Evolutionary conservation across 805 yeast species (phyloP), one percentile per base, ranked within the genome.

Genomic region (Isabelozyma pseudorhagii): DNA sequence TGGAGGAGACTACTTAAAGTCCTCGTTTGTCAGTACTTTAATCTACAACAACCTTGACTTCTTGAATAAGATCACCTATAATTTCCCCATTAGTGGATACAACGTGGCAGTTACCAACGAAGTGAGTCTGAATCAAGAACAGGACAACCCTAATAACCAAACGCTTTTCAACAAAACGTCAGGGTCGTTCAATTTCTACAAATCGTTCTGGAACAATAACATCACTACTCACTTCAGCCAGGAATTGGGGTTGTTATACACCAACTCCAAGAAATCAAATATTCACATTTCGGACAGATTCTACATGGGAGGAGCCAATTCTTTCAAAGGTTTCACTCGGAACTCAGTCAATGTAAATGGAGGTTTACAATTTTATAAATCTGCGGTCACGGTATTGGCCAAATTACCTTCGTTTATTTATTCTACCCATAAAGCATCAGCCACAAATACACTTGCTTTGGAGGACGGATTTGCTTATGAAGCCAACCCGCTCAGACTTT

Each of bases 231-330:
- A 79, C 45, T 54, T 79, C 1, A 68, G 80, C 1, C 58, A 75
- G 4, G 78, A 77, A 42, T 69, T 79, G 39, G 97, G 96, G 4
- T 72, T 75, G 48, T 70, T 89, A 28, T 67, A 72, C 50, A 71
- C 80, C 48, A 61, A 77, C 15, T 52, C 59, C 17, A 44, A 55
- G 5, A 36, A 53, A 10, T 11, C 40, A 9, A 48, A 50, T 18
- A 68, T 88, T 1, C 92, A 87, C 59, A 61, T 85, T 29, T 78
- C 85, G 61, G 99, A 93, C 65, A 79, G 88, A 54, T 93, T 92
- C 63, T 89, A 84, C 60, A 73, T 88, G 42, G 96, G 97, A 14
- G 97, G 97, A 0, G 80, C 84, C 11, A 78, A 83, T 48, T 86
- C 85, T 47, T 81, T 90, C 28, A 74, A 87, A 50, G 90, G 92